Evolutionary conservation across 768 basidiomycete genomes (phyloP).

Genomic region (Lactifluus subvellereus): DNA sequence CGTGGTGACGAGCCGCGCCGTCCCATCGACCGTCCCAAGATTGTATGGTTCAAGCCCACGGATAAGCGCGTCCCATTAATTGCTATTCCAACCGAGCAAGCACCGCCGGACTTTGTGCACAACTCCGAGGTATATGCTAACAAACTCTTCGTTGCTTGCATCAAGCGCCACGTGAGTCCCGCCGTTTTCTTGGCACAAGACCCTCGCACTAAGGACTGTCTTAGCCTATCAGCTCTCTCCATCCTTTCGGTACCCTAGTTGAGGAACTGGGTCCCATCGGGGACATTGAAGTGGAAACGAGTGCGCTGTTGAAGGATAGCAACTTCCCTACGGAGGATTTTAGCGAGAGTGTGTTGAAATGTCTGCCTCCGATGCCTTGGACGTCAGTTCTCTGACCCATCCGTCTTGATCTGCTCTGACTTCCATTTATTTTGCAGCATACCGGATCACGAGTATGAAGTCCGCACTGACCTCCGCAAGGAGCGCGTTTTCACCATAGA

Average conservation of each 20-base stretch:
- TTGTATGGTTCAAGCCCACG: constrained; percentile 99
- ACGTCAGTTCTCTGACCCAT: constrained; percentile 45
- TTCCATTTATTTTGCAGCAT: constrained; percentile 43
- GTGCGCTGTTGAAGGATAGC: constrained; percentile 95
- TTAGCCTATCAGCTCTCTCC: constrained; percentile 89
- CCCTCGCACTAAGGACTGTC: constrained; percentile 25
- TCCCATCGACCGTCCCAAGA: constrained; percentile 89
- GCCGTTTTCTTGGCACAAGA: constrained; percentile 1
- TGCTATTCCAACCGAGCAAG: constrained; percentile 98
- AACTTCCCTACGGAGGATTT: constrained; percentile 99
- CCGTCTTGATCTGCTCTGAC: constrained; percentile 19
- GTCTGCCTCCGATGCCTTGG: constrained; percentile 95
- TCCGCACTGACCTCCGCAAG: constrained; percentile 80
- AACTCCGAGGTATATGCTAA: constrained; percentile 87
- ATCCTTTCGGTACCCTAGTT: constrained; percentile 97
- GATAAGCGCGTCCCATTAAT: constrained; percentile 98
- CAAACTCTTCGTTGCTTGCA: constrained; percentile 93
- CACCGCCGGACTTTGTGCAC: constrained; percentile 92
- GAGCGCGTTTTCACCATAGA: constrained; percentile 93
- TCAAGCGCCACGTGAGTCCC: constrained; percentile 86
- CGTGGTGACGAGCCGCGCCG: constrained; percentile 78
- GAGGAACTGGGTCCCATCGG: constrained; percentile 98
- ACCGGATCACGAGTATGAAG: constrained; percentile 82
- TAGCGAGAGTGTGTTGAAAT: constrained; percentile 90
- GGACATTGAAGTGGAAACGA: constrained; percentile 97